Evolutionary conservation across 495 filamentous ascomycete species (phyloP).

Genomic region (Penicillium bialowiezense): DNA sequence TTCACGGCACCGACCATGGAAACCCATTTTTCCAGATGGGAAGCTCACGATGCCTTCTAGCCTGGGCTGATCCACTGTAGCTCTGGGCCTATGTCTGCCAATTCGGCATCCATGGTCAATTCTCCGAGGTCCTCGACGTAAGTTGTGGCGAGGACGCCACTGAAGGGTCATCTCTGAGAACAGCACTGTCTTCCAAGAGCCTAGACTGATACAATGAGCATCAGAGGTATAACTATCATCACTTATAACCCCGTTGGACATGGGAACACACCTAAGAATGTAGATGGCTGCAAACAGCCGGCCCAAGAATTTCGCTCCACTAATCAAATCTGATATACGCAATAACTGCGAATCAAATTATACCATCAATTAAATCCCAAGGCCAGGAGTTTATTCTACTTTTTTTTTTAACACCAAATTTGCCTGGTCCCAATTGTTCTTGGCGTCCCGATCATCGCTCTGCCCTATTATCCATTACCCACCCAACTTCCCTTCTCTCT

Average conservation of each 20-base stretch:
- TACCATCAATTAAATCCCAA: too few relatives aligned
- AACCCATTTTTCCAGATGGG: too few relatives aligned
- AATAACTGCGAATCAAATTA: too few relatives aligned
- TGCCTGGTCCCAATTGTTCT: neutral
- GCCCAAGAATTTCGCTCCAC: neutral
- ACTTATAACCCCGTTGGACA: too few relatives aligned
- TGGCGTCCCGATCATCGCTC: constrained; percentile 25
- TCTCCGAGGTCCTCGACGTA: neutral
- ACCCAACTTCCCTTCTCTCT: constrained; percentile 21
- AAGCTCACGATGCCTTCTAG: too few relatives aligned
- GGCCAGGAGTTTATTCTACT: too few relatives aligned
- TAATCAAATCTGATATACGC: neutral
- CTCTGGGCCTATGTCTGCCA: neutral
- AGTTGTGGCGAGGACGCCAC: neutral
- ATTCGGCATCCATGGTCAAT: neutral
- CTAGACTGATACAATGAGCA: too few relatives aligned
- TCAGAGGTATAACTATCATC: neutral
- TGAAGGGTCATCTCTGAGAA: too few relatives aligned
- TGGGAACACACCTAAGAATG: neutral
- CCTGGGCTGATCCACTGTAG: too few relatives aligned
- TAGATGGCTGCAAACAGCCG: neutral
- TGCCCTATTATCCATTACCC: constrained; percentile 9
- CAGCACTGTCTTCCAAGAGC: too few relatives aligned
- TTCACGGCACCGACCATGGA: too few relatives aligned
- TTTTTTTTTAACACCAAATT: neutral